These are phyloP conservation scores for Pyrus betulifolia DNA, from an alignment of 306 rosid species.

Conservation along the genomic window DNA sequence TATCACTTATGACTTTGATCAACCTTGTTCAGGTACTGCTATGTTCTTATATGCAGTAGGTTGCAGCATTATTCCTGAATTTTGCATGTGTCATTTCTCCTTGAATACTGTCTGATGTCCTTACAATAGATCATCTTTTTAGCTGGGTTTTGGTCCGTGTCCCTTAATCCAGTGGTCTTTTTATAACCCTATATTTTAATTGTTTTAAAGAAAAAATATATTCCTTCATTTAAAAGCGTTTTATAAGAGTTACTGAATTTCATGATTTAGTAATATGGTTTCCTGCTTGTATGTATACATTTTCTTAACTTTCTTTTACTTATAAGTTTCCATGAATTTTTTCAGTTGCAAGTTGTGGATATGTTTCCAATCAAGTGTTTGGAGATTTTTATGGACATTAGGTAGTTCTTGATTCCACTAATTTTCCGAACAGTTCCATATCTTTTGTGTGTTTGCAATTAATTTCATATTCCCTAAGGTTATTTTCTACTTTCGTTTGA, in stretches of 20 bases:
- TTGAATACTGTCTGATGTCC: background rate
- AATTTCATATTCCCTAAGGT: slow-evolving; percentile 9
- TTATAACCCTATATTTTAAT: background rate
- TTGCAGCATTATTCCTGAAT: background rate
- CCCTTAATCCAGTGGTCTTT: background rate
- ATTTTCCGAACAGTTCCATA: slow-evolving; percentile 4
- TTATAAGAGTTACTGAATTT: background rate
- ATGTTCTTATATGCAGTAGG: background rate
- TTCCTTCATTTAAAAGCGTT: background rate
- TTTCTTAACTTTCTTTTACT: slow-evolving; percentile 11
- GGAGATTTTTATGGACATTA: slow-evolving; percentile 57
- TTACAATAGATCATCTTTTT: background rate
- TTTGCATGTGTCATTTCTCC: background rate
- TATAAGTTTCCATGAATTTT: slow-evolving; percentile 12
- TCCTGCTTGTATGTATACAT: background rate
- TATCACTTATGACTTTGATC: slow-evolving; percentile 70
- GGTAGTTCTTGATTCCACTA: slow-evolving; percentile 36
- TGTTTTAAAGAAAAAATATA: background rate
- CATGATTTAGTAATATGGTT: background rate
- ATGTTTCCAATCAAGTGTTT: slow-evolving; percentile 58
- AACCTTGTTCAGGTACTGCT: slow-evolving; percentile 81
- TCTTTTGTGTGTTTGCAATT: background rate
- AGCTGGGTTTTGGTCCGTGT: background rate
- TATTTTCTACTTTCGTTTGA: slow-evolving; percentile 15
- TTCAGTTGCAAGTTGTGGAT: slow-evolving; percentile 63